Evolutionary conservation across 495 filamentous ascomycete species (phyloP), one percentile per base, ranked within the genome.

Genomic region (Aspergillus heteromorphus): DNA sequence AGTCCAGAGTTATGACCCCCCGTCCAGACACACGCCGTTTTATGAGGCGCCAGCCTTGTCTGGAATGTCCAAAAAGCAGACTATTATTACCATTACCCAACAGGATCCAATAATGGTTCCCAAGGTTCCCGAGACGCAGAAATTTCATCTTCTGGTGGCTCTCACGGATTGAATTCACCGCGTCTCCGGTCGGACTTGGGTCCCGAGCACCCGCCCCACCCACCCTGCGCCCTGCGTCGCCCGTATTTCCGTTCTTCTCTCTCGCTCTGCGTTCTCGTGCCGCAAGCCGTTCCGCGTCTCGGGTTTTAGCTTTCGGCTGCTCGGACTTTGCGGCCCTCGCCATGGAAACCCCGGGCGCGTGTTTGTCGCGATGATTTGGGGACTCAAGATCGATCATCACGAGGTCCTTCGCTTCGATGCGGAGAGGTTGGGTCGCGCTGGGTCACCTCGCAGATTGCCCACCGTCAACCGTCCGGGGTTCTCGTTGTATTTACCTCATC

Each of bases 221-320:
- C 49, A 36, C 54, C 13, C 45, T 23, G n/a, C 40, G 38, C 27
- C 23, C 34, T 13, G 31, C 29, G 21, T 25, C 18, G 17, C 41
- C 58, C 59, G 55, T 57, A 53, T 49, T 49, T 61, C 58, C 58
- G 53, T n/a, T 36, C 4, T 18, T 54, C n/a, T 23, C n/a, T 17
- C n/a, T 19, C 18, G 40, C 18, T 2, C 36, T 40, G n/a, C n/a
- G n/a, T n/a, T n/a, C n/a, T n/a, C n/a, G n/a, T n/a, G n/a, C n/a
- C n/a, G 20, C n/a, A n/a, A 45, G 20, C 42, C 34, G 34, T 13
- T 38, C 34, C 23, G 23, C 23, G 7, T 27, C 7, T 27, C 23
- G 10, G n/a, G 11, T 38, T 38, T 13, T 38, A 38, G 34, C 10
- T 13, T 38, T 27, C 23, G 23, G 23, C 3, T 14, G 34, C 10